phyloP scores from a whole-genome alignment of 2,329 filamentous ascomycete genomes.

The Fusarium stilboides region DNA sequence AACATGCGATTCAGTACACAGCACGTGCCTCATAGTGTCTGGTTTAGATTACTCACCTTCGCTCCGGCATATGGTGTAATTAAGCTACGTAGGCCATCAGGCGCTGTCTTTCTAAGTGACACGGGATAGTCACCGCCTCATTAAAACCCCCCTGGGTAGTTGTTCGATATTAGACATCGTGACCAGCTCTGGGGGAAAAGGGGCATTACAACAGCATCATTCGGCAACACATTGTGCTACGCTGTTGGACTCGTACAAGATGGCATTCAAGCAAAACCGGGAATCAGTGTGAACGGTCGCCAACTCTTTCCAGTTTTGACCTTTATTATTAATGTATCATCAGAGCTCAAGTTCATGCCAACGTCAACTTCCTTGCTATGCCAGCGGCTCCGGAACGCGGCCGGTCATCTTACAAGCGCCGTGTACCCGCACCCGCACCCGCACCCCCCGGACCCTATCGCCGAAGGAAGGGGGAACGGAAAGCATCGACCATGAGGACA shows the following conservation, averaged over 20 bases:
- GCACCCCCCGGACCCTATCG: conserved; percentile 32
- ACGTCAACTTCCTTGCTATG: conserved; percentile 11
- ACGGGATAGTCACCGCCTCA: conserved; percentile 25
- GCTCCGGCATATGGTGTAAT: conserved; percentile 34
- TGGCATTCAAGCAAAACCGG: not conserved
- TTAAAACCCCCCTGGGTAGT: conserved; percentile 19
- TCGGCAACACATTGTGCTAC: conserved; percentile 12
- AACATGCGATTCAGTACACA: conserved; percentile 46
- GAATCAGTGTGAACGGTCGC: conserved; percentile 3
- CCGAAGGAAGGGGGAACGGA: conserved; percentile 5
- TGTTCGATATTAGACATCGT: conserved; percentile 17
- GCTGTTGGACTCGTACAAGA: not conserved
- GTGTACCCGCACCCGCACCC: conserved; percentile 23
- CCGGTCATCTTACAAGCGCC: conserved; percentile 33
- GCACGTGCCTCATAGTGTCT: conserved; percentile 46
- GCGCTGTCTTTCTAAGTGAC: conserved; percentile 15
- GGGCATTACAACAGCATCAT: conserved; percentile 14
- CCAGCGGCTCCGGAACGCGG: conserved; percentile 34
- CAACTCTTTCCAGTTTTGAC: conserved; percentile 6
- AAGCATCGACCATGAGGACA: conserved; percentile 31
- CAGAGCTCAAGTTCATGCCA: conserved; percentile 10
- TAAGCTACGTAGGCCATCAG: conserved; percentile 18
- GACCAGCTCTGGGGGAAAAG: conserved; percentile 9
- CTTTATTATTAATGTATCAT: not conserved
- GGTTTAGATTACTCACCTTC: conserved; percentile 25